phyloP scores from a whole-genome alignment of 2,329 filamentous ascomycete species.

The Thelonectria olida region DNA sequence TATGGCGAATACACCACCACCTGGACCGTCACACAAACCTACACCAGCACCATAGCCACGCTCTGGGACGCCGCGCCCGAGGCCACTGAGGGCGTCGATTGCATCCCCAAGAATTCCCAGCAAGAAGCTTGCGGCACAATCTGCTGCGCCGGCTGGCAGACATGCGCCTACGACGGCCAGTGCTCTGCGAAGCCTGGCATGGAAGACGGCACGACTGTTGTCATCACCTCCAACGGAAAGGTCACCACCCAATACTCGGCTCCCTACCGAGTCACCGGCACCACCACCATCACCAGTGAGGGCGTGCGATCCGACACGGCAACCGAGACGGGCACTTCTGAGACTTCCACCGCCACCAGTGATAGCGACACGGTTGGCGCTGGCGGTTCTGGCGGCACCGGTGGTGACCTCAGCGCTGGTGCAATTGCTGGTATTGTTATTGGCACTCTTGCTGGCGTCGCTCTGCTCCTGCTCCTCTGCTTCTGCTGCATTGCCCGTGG shows the following conservation, averaged over 20 bases:
- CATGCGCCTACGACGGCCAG: conserved; percentile 67
- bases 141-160: conserved; percentile 77
- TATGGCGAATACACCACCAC: conserved; percentile 61
- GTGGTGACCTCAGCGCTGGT: conserved; percentile 68
- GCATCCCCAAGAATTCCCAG: conserved; percentile 59
- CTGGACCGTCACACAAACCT: conserved; percentile 69
- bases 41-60: conserved; percentile 67
- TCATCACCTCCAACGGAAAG: conserved; percentile 56
- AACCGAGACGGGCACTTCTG: conserved; percentile 60
- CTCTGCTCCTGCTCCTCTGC: conserved; percentile 75
- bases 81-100: conserved; percentile 56
- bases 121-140: conserved; percentile 72
- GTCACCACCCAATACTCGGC: conserved; percentile 65
- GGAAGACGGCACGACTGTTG: conserved; percentile 51
- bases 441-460: conserved; percentile 73
- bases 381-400: conserved; percentile 47
- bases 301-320: conserved; percentile 59
- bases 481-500: conserved; percentile 76
- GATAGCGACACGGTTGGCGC: conserved; percentile 53
- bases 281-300: conserved; percentile 62
- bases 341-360: conserved; percentile 61
- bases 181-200: conserved; percentile 65
- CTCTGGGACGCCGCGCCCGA: conserved; percentile 56
- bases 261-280: conserved; percentile 62
- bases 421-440: conserved; percentile 86